phyloP scores from a whole-genome alignment of 257 asterid genomes.

The Euphrasia confusa region DNA sequence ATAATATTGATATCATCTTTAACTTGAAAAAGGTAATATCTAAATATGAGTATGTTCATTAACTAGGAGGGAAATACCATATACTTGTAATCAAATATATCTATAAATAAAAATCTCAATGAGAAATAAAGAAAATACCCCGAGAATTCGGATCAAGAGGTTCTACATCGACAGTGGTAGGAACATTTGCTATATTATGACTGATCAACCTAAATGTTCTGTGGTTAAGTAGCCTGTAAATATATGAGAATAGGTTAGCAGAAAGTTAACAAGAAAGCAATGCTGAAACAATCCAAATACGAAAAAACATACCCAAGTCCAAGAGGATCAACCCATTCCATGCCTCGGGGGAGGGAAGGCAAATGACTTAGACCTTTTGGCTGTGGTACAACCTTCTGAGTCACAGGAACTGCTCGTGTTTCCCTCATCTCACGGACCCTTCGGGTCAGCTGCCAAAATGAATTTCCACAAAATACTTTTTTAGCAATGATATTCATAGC shows the following conservation, averaged over 20 bases:
- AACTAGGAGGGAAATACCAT: conserved; percentile 18
- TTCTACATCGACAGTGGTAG: conserved; percentile 55
- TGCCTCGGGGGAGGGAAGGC: conserved; percentile 96
- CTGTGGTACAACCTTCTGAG: conserved; percentile 56
- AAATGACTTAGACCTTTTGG: conserved; percentile 65
- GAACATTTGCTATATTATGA: conserved; percentile 54
- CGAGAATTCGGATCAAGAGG: conserved; percentile 72
- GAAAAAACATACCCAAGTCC: conserved; percentile 74
- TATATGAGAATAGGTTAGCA: conserved; percentile 25
- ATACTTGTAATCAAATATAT: conserved; percentile 13
- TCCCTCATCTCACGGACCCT: conserved; percentile 98
- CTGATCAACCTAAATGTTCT: conserved; percentile 85
- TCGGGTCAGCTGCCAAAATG: conserved; percentile 63
- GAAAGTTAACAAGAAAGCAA: conserved; percentile 14
- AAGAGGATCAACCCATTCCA: conserved; percentile 98
- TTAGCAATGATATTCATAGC: not conserved
- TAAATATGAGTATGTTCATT: conserved; percentile 9
- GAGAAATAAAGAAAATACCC: conserved; percentile 46
- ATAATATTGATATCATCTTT: conserved; percentile 18
- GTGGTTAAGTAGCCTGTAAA: conserved; percentile 80
- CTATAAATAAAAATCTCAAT: conserved; percentile 12
- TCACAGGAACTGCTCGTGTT: conserved; percentile 58
- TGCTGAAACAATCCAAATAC: conserved; percentile 14
- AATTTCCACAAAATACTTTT: conserved; percentile 22
- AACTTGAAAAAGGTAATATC: conserved; percentile 13